Evolutionary conservation across 805 yeast genomes (phyloP).

Genomic region (Starmerella potacharoeniae): DNA sequence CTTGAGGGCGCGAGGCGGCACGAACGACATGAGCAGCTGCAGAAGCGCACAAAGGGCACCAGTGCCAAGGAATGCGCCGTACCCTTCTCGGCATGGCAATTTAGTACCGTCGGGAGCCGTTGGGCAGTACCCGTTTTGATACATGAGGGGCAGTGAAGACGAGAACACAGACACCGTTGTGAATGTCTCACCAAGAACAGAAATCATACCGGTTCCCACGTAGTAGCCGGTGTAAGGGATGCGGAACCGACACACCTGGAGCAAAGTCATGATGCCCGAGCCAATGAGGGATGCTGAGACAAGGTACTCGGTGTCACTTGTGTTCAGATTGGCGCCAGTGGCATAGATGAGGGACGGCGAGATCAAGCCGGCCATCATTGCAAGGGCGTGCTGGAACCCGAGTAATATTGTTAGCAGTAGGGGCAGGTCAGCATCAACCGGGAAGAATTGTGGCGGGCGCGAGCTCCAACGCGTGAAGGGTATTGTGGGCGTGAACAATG

Average conservation of each 20-base stretch:
- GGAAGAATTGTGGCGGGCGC: slow-evolving; percentile 62
- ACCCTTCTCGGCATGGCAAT: slow-evolving; percentile 80
- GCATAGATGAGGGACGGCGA: slow-evolving; percentile 73
- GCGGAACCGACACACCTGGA: slow-evolving; percentile 75
- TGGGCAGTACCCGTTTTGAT: slow-evolving; percentile 57
- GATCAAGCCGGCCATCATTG: slow-evolving; percentile 87
- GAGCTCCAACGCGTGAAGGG: slow-evolving; percentile 50
- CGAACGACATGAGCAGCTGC: slow-evolving; percentile 61
- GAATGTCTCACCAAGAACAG: slow-evolving; percentile 86
- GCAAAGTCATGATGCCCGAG: slow-evolving; percentile 54
- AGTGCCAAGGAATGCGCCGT: slow-evolving; percentile 76
- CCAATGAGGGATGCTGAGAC: slow-evolving; percentile 64
- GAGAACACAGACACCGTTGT: slow-evolving; percentile 74
- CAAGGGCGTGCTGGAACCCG: slow-evolving; percentile 77
- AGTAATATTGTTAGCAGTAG: slow-evolving; percentile 60
- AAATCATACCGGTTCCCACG: slow-evolving; percentile 77
- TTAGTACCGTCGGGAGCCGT: slow-evolving; percentile 48
- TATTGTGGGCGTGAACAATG: slow-evolving; percentile 65
- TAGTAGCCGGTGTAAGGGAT: slow-evolving; percentile 62
- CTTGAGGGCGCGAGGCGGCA: slow-evolving; percentile 63
- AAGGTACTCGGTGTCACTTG: slow-evolving; percentile 44
- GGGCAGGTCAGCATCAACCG: slow-evolving; percentile 71
- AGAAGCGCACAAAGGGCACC: slow-evolving; percentile 66
- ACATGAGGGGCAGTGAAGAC: slow-evolving; percentile 72
- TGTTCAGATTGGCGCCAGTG: slow-evolving; percentile 45